Conservation (phyloP, 331 rosid species). For the Saraca asoca region DNA sequence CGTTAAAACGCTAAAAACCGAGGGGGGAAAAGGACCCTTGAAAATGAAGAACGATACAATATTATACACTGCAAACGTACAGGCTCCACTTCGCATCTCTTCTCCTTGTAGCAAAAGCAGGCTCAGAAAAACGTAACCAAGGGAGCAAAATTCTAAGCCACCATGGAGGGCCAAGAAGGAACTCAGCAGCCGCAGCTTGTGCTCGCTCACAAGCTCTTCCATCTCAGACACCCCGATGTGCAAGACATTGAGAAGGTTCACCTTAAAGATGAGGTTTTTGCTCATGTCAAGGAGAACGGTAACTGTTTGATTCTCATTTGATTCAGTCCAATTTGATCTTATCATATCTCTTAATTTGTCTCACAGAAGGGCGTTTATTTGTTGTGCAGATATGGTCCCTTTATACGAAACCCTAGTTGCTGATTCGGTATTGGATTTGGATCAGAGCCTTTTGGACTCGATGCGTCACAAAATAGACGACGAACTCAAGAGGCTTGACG, state of each 20-base stretch:
- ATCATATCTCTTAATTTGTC: not conserved
- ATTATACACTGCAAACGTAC: no score
- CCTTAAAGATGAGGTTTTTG: slow-evolving; percentile 74
- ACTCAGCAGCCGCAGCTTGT: slow-evolving; percentile 78
- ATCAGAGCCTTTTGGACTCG: slow-evolving; percentile 66
- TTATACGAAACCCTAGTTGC: slow-evolving; percentile 81
- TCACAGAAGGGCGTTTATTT: not conserved
- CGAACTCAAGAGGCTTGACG: slow-evolving; percentile 79
- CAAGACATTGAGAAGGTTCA: slow-evolving; percentile 90
- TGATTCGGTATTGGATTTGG: slow-evolving; percentile 65
- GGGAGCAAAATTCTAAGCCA: slow-evolving; percentile 25
- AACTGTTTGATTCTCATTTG: not conserved
- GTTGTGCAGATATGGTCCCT: slow-evolving; percentile 72
- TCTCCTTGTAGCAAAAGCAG: not conserved
- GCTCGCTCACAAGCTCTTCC: slow-evolving; percentile 85
- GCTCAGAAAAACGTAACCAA: slow-evolving; percentile 32
- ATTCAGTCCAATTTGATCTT: not conserved
- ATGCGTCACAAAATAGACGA: slow-evolving; percentile 79
- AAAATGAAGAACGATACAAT: no score
- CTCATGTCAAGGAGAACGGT: slow-evolving; percentile 76
- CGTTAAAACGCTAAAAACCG: no score
- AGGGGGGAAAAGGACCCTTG: no score
- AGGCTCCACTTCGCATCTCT: no score
- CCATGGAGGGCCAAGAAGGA: slow-evolving; percentile 84
- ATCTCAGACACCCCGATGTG: slow-evolving; percentile 73